Percentiles rank a stretch among this genome's conserved stretches.
Conservation (phyloP, 2,329 filamentous ascomycete species). For the Neofusicoccum laricinum region DNA sequence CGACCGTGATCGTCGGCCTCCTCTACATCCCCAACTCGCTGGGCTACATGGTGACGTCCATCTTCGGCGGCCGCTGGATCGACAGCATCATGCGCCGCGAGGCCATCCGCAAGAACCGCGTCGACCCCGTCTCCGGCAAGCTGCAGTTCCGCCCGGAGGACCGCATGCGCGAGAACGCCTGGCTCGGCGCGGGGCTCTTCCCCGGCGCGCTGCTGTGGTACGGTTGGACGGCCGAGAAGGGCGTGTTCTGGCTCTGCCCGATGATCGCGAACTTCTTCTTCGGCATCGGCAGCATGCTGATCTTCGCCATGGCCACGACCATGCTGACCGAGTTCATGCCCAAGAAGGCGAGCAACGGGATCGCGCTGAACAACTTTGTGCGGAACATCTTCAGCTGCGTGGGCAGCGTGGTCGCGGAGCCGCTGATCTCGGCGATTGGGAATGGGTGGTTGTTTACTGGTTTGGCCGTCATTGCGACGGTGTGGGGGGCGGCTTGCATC, state of each 20-base stretch:
- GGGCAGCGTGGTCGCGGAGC: slow-evolving; percentile 35
- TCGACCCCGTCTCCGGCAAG: slow-evolving; percentile 33
- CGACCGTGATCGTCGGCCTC: slow-evolving; percentile 36
- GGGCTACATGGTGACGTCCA: slow-evolving; percentile 33
- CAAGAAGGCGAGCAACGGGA: slow-evolving; percentile 31
- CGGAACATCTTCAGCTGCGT: slow-evolving; percentile 37
- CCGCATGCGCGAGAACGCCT: slow-evolving; percentile 41
- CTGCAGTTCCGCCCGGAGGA: slow-evolving; percentile 36
- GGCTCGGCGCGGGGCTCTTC: slow-evolving; percentile 35
- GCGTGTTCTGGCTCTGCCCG: slow-evolving; percentile 33
- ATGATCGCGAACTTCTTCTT: slow-evolving; percentile 42
- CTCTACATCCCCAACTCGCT: slow-evolving; percentile 37
- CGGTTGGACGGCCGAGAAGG: slow-evolving; percentile 34
- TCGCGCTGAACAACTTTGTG: slow-evolving; percentile 40
- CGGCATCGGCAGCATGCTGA: slow-evolving; percentile 38
- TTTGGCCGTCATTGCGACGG: slow-evolving; percentile 41
- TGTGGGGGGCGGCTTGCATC: slow-evolving; percentile 55
- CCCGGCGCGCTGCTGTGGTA: slow-evolving; percentile 37
- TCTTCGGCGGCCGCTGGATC: slow-evolving; percentile 40
- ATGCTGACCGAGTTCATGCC: slow-evolving; percentile 43
- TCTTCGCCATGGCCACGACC: slow-evolving; percentile 36
- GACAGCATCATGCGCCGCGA: slow-evolving; percentile 41
- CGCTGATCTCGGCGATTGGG: slow-evolving; percentile 33
- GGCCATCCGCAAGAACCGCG: slow-evolving; percentile 34
- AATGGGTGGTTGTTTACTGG: slow-evolving; percentile 42